phyloP scores from a whole-genome alignment of 1,284 basidiomycete genomes.

The Mrakiaceae sp. region DNA sequence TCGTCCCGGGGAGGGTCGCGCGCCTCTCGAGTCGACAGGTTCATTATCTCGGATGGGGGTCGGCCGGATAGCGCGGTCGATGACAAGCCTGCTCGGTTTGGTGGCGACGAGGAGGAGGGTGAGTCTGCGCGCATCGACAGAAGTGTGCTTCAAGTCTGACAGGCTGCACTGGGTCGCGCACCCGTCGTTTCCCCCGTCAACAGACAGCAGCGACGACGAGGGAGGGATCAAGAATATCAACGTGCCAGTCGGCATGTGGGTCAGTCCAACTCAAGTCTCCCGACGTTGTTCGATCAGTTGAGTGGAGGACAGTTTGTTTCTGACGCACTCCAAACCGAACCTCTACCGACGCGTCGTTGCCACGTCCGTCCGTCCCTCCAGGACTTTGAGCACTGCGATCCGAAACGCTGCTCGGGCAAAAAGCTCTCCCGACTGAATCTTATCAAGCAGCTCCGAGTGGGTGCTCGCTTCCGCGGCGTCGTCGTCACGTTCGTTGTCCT shows the following conservation, averaged over 20 bases:
- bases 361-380: conserved; percentile 27
- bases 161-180: too few relatives aligned
- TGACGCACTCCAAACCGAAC: background rate
- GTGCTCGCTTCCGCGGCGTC: conserved; percentile 77
- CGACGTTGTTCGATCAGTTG: background rate
- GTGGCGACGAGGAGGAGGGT: background rate
- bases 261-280: background rate
- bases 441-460: conserved; percentile 72
- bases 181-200: background rate
- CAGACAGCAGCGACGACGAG: background rate
- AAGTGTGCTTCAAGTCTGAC: too few relatives aligned
- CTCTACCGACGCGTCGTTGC: background rate
- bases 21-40: conserved; percentile 1
- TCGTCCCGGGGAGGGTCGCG: background rate
- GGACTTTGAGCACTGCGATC: conserved; percentile 98
- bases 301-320: background rate
- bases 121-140: background rate
- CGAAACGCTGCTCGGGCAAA: conserved; percentile 87
- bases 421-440: conserved; percentile 77
- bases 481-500: conserved; percentile 67
- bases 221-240: conserved; percentile 10
- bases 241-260: conserved; percentile 17
- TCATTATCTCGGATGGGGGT: conserved; percentile 2
- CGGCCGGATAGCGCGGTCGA: conserved; percentile 6
- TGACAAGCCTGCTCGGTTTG: background rate